phyloP scores from a whole-genome alignment of 192 early-diverging fungal genomes.

The Coemansia sp. region DNA sequence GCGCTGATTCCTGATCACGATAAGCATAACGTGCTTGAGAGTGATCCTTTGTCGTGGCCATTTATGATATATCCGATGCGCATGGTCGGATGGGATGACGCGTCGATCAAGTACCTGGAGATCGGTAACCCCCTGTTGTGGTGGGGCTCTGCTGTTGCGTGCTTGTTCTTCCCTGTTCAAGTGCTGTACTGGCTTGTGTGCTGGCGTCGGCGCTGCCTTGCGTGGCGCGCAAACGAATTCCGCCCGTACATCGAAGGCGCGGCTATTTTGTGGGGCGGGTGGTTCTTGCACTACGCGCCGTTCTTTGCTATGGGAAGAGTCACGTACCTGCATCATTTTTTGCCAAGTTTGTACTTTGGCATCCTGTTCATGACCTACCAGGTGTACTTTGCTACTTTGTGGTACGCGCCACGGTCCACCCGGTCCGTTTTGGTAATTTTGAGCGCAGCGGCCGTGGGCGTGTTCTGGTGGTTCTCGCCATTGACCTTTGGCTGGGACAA shows the following conservation, averaged over 20 bases:
- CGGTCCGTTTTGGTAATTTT: conserved; percentile 11
- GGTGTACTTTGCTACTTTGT: conserved; percentile 55
- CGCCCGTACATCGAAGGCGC: conserved; percentile 59
- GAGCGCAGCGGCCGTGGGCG: conserved; percentile 3
- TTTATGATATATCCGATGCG: conserved; percentile 62
- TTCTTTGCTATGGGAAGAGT: conserved; percentile 79
- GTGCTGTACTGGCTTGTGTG: conserved; percentile 54
- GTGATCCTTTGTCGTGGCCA: conserved; percentile 66
- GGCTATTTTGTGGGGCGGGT: conserved; percentile 61
- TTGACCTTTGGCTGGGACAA: conserved; percentile 49
- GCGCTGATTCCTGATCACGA: conserved; percentile 71
- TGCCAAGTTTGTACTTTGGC: conserved; percentile 74
- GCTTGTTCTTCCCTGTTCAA: conserved; percentile 33
- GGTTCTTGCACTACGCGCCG: conserved; percentile 73
- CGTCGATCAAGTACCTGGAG: conserved; percentile 66
- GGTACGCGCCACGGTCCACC: conserved; percentile 21
- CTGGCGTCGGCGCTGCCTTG: conserved; percentile 37
- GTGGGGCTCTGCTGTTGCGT: conserved; percentile 36
- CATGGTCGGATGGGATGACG: conserved; percentile 72
- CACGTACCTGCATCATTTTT: conserved; percentile 75
- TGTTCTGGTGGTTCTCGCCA: conserved; percentile 55
- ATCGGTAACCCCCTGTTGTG: conserved; percentile 70
- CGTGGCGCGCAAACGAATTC: conserved; percentile 52
- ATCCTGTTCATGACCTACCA: conserved; percentile 61
- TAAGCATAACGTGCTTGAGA: conserved; percentile 66